Evolutionary conservation across 75 land plant genomes (phyloP).

Genomic region (Cunninghamia lanceolata): DNA sequence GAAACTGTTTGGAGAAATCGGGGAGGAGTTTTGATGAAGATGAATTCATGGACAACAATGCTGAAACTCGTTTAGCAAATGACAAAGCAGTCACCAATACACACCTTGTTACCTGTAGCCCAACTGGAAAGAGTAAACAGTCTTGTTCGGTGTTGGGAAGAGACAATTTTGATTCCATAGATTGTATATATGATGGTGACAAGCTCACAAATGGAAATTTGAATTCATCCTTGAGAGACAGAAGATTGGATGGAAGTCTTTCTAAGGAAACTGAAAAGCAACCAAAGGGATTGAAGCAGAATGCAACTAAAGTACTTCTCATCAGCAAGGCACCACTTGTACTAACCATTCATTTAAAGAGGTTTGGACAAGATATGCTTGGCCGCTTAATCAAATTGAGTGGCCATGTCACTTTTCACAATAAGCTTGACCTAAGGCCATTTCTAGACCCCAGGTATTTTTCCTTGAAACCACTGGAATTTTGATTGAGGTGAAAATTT

Average conservation of each 20-base stretch:
- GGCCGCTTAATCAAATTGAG: constrained; percentile 44
- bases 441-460: constrained; percentile 38
- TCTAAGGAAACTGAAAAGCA: constrained; percentile 1
- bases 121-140: neutral
- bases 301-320: constrained; percentile 40
- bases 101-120: neutral
- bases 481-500: neutral
- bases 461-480: constrained; percentile 10
- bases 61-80: neutral
- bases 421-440: constrained; percentile 37
- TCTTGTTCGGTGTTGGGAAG: neutral
- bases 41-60: neutral
- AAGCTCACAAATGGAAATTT: neutral
- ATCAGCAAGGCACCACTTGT: constrained; percentile 47
- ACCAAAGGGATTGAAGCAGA: constrained; percentile 17
- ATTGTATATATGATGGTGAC: neutral
- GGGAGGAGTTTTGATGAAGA: neutral
- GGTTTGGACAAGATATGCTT: constrained; percentile 47
- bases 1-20: neutral
- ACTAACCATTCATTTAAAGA: constrained; percentile 44
- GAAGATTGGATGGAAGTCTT: neutral
- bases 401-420: constrained; percentile 43
- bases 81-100: neutral
- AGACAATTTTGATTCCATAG: neutral
- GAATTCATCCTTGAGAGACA: neutral